phyloP scores from a whole-genome alignment of 2,329 filamentous ascomycete species.

The Colletotrichum trifolii region DNA sequence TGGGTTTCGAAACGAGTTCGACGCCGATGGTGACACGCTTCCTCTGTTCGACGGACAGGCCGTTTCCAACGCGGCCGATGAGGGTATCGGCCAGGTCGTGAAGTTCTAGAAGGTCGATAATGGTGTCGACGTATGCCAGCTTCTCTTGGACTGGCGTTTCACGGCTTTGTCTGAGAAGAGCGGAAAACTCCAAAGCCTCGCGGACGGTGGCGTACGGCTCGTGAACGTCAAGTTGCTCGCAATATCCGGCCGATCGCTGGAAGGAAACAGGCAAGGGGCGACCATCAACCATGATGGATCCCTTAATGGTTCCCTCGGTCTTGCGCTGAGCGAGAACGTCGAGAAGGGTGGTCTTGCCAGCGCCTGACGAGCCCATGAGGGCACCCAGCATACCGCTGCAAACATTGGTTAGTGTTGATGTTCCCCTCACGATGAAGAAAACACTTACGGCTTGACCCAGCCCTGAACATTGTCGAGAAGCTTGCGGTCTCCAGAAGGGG shows the following conservation, averaged over 20 bases:
- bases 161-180: constrained; percentile 77
- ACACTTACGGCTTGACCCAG: constrained; percentile 75
- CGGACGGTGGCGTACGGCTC: constrained; percentile 78
- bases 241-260: constrained; percentile 83
- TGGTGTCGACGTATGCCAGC: constrained; percentile 79
- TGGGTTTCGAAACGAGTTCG: constrained; percentile 70
- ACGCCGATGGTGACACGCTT: constrained; percentile 70
- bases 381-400: constrained; percentile 73
- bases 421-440: rapidly evolving
- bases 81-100: constrained; percentile 60
- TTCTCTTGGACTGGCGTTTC: constrained; percentile 74
- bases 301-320: constrained; percentile 80
- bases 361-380: constrained; percentile 84
- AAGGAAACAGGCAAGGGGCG: constrained; percentile 77
- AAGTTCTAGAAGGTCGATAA: constrained; percentile 73
- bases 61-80: constrained; percentile 61
- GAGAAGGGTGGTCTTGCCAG: constrained; percentile 86
- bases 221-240: constrained; percentile 85
- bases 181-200: constrained; percentile 80
- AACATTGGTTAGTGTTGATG: neutral
- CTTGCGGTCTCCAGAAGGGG: constrained; percentile 68
- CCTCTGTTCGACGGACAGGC: constrained; percentile 63
- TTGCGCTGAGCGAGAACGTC: constrained; percentile 85
- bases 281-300: constrained; percentile 82
- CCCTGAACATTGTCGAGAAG: constrained; percentile 85